Conservation (phyloP, 352 stramenopile genomes). For the Aphanomyces astaci region DNA sequence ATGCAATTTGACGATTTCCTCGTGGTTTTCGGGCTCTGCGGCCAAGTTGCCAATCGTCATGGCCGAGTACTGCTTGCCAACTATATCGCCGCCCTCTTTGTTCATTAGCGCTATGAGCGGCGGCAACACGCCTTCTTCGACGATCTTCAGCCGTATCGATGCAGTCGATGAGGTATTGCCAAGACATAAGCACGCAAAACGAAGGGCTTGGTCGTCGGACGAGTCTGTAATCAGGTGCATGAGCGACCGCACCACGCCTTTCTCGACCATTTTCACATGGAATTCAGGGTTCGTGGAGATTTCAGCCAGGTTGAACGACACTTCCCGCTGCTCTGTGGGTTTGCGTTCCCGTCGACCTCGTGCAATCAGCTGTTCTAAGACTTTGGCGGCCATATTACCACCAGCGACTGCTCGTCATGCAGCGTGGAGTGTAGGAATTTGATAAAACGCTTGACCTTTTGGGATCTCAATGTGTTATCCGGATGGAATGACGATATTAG, state of each 20-base stretch:
- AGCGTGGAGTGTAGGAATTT: neutral
- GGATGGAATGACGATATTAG: too few species aligned
- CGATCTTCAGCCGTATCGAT: slow-evolving; percentile 84
- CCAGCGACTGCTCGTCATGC: neutral
- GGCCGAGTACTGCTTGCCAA: slow-evolving; percentile 92
- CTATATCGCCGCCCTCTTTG: slow-evolving; percentile 77
- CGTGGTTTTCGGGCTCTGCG: slow-evolving; percentile 90
- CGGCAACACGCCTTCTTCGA: slow-evolving; percentile 87
- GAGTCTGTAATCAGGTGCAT: slow-evolving; percentile 86
- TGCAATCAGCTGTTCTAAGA: slow-evolving; percentile 94
- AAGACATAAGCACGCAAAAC: slow-evolving; percentile 91
- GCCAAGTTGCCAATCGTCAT: slow-evolving; percentile 95
- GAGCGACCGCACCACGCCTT: slow-evolving; percentile 90
- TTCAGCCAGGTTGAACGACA: slow-evolving; percentile 93
- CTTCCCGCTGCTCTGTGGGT: slow-evolving; percentile 92
- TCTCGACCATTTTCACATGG: slow-evolving; percentile 92
- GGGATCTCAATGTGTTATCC: too few species aligned
- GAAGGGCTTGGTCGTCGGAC: slow-evolving; percentile 89
- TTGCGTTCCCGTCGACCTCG: slow-evolving; percentile 90
- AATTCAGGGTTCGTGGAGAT: slow-evolving; percentile 91
- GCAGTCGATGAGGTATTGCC: slow-evolving; percentile 90
- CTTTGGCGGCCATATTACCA: slow-evolving; percentile 58
- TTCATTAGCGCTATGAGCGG: slow-evolving; percentile 87
- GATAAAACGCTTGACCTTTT: neutral
- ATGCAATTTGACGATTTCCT: slow-evolving; percentile 89